Evolutionary conservation across 1,284 basidiomycete genomes (phyloP).

Genomic region (Cryptococcus deneoformans): DNA sequence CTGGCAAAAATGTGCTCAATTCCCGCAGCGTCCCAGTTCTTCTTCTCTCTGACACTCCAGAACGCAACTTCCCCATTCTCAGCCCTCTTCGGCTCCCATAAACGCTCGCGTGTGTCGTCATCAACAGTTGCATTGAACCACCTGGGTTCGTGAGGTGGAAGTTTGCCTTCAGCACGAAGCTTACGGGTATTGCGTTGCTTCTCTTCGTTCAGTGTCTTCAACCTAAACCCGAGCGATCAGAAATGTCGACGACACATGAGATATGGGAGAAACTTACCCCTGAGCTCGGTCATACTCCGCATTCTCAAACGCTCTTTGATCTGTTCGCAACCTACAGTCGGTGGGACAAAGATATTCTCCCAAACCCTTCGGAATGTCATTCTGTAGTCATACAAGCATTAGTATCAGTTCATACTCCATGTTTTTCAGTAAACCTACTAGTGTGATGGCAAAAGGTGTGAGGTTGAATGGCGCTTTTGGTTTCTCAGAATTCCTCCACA

Average conservation of each 20-base stretch:
- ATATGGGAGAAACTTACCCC: slow-evolving; percentile 39
- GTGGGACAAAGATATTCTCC: slow-evolving; percentile 78
- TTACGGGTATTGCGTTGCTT: slow-evolving; percentile 75
- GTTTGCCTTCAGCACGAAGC: slow-evolving; percentile 70
- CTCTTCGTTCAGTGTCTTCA: slow-evolving; percentile 86
- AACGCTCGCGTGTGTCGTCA: slow-evolving; percentile 77
- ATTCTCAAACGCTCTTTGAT: slow-evolving; percentile 91
- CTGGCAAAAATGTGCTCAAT: slow-evolving; percentile 81
- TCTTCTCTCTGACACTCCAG: slow-evolving; percentile 73
- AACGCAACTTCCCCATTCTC: slow-evolving; percentile 64
- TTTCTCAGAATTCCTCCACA: slow-evolving; percentile 94
- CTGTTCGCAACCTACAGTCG: slow-evolving; percentile 89
- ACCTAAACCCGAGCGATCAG: slow-evolving; percentile 18
- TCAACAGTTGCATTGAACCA: slow-evolving; percentile 79
- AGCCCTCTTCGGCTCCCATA: slow-evolving; percentile 69
- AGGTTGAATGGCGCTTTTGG: slow-evolving; percentile 85
- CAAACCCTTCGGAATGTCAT: slow-evolving; percentile 55
- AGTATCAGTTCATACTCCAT: background rate
- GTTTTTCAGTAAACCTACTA: slow-evolving; percentile 47
- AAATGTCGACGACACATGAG: background rate
- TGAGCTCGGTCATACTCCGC: slow-evolving; percentile 92
- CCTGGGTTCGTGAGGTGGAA: slow-evolving; percentile 71
- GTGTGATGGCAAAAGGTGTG: slow-evolving; percentile 88
- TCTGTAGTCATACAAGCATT: slow-evolving; percentile 15
- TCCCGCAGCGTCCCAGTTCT: slow-evolving; percentile 60